These are phyloP conservation scores for Boletus insuetus DNA, from an alignment of 768 basidiomycete genomes.

Conservation along the genomic window DNA sequence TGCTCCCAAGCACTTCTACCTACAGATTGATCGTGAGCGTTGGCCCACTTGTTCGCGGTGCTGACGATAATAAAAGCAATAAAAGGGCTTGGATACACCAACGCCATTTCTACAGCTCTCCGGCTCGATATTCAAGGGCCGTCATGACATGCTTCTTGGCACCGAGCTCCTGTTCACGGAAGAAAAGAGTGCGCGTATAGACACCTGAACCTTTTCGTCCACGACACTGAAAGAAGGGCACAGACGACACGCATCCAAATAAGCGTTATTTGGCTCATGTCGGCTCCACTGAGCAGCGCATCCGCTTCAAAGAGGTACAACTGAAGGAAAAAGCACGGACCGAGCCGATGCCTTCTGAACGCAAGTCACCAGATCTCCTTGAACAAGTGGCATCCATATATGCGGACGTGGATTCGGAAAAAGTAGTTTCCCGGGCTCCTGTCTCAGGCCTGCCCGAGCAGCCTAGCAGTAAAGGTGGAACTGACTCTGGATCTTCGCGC, in stretches of 20 bases:
- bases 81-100: conserved; percentile 72
- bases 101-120: conserved; percentile 76
- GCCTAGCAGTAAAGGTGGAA: not conserved
- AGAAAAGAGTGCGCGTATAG: conserved; percentile 48
- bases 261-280: conserved; percentile 54
- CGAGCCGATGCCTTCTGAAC: conserved; percentile 5
- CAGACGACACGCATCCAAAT: conserved; percentile 46
- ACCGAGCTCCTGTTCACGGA: conserved; percentile 77
- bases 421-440: not conserved
- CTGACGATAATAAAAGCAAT: not conserved
- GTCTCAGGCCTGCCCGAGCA: not conserved
- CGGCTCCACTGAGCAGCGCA: conserved; percentile 62
- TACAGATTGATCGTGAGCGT: conserved; percentile 71
- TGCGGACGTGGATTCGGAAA: conserved; percentile 11
- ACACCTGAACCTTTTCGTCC: not conserved
- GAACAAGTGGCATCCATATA: conserved; percentile 22
- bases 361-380: conserved; percentile 7
- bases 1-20: conserved; percentile 66
- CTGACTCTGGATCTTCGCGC: conserved; percentile 1
- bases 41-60: not conserved
- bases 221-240: not conserved
- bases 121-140: conserved; percentile 70
- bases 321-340: conserved; percentile 43
- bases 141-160: conserved; percentile 64
- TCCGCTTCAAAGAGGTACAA: conserved; percentile 71